These are phyloP conservation scores for Apiospora kogelbergensis DNA, from an alignment of 2,329 filamentous ascomycete genomes.

Conservation along the genomic window DNA sequence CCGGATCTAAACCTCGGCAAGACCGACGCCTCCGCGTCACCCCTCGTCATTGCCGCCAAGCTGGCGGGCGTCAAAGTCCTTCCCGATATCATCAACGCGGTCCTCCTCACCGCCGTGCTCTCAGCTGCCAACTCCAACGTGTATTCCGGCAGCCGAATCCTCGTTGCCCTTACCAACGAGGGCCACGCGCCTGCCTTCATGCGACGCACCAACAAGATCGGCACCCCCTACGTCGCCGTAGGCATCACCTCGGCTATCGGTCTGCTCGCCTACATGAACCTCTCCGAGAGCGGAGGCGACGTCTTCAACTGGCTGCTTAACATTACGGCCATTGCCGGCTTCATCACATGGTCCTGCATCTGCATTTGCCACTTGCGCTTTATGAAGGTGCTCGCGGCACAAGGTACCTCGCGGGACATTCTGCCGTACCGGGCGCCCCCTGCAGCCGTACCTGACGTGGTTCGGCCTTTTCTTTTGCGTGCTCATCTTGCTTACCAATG, in stretches of 20 bases:
- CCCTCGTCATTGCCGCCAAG: conserved; percentile 60
- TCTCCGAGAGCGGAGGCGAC: conserved; percentile 54
- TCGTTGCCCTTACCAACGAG: conserved; percentile 65
- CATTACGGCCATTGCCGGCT: conserved; percentile 66
- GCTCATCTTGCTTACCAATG: conserved; percentile 66
- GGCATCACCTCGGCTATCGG: conserved; percentile 56
- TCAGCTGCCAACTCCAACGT: conserved; percentile 78
- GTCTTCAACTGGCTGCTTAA: conserved; percentile 76
- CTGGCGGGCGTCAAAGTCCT: conserved; percentile 64
- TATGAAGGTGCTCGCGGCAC: conserved; percentile 57
- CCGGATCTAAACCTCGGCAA: conserved; percentile 21
- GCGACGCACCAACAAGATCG: conserved; percentile 57
- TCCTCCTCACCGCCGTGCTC: conserved; percentile 75
- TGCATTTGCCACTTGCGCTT: conserved; percentile 64
- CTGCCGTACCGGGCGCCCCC: conserved; percentile 62
- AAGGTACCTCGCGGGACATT: conserved; percentile 54
- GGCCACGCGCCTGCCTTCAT: conserved; percentile 62
- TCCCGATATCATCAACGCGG: conserved; percentile 72
- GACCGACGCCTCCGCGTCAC: conserved; percentile 63
- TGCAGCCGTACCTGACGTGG: conserved; percentile 64
- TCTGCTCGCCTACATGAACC: conserved; percentile 66
- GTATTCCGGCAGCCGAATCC: conserved; percentile 69
- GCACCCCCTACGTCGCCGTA: conserved; percentile 65
- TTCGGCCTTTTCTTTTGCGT: conserved; percentile 66
- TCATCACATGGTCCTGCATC: conserved; percentile 71